These are phyloP conservation scores for Trametes punicea DNA, from an alignment of 768 basidiomycete genomes.

Conservation along the genomic window DNA sequence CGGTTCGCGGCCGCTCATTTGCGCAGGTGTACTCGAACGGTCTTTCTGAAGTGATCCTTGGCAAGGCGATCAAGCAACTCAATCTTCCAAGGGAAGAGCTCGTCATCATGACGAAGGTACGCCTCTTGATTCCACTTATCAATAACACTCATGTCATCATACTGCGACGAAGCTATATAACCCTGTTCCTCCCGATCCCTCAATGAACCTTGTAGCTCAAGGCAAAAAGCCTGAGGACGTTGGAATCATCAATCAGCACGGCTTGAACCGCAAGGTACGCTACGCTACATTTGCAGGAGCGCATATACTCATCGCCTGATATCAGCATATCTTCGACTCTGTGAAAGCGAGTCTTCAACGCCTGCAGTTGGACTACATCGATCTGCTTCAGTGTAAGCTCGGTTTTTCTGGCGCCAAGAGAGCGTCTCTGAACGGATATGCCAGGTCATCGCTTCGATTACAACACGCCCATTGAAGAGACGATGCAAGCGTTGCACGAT, in stretches of 20 bases:
- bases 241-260: slow-evolving; percentile 37
- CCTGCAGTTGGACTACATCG: slow-evolving; percentile 68
- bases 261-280: slow-evolving; percentile 36
- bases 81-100: slow-evolving; percentile 45
- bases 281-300: background rate
- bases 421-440: too few relatives aligned
- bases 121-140: too few relatives aligned
- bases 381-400: slow-evolving; percentile 25
- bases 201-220: background rate
- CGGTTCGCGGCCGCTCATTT: slow-evolving; percentile 26
- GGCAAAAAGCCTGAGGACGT: slow-evolving; percentile 15
- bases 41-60: slow-evolving; percentile 42
- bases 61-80: slow-evolving; percentile 46
- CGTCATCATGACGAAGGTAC: slow-evolving; percentile 50
- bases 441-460: slow-evolving; percentile 29
- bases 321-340: slow-evolving; percentile 68
- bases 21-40: slow-evolving; percentile 41
- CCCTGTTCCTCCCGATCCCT: slow-evolving; percentile 12
- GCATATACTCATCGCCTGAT: too few relatives aligned
- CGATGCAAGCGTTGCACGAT: slow-evolving; percentile 44
- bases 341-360: slow-evolving; percentile 59
- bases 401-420: too few relatives aligned
- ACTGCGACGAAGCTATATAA: slow-evolving; percentile 20
- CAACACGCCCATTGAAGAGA: slow-evolving; percentile 38
- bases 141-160: too few relatives aligned